phyloP scores from a whole-genome alignment of 768 basidiomycete genomes.

The Collybia sp. region DNA sequence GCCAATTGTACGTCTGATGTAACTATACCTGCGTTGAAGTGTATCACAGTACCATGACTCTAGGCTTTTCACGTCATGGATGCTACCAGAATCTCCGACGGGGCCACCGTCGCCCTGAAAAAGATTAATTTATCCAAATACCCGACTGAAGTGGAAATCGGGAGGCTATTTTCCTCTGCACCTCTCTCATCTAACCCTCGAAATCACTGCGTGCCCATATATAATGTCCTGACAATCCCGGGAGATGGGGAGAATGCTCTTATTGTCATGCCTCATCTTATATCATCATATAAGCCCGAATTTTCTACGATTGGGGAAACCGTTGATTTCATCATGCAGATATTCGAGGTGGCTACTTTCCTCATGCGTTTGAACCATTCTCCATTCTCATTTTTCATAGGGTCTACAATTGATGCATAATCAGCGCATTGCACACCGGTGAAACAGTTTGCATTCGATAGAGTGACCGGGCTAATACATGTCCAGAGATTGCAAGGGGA shows the following conservation, averaged over 20 bases:
- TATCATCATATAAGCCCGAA: conserved; percentile 9
- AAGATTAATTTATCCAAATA: conserved; percentile 1
- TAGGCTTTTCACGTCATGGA: conserved; percentile 2
- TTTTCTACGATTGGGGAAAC: conserved; percentile 25
- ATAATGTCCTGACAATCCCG: conserved; percentile 15
- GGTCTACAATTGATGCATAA: conserved; percentile 27
- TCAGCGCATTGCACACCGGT: conserved; percentile 19
- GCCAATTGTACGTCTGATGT: too few relatives aligned
- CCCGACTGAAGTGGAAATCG: conserved; percentile 11
- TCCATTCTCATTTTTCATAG: too few relatives aligned
- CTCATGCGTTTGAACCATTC: too few relatives aligned
- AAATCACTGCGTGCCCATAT: conserved; percentile 24
- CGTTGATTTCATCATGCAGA: conserved; percentile 20
- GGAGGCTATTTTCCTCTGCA: conserved; percentile 10
- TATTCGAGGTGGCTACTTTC: conserved; percentile 20
- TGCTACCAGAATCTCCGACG: conserved; percentile 14
- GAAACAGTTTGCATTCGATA: neutral
- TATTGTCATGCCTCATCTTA: conserved; percentile 23
- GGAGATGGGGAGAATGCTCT: conserved; percentile 8
- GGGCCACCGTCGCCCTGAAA: conserved; percentile 14
- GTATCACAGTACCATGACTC: too few relatives aligned
- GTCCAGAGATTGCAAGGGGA: conserved; percentile 3
- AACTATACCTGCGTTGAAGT: too few relatives aligned
- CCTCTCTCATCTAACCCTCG: conserved; percentile 11
- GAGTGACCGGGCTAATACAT: too few relatives aligned